A percentile compares a stretch with the other conserved stretches of the same genome.
Conservation (phyloP, 768 basidiomycete species). For the Auriculariales sp. region DNA sequence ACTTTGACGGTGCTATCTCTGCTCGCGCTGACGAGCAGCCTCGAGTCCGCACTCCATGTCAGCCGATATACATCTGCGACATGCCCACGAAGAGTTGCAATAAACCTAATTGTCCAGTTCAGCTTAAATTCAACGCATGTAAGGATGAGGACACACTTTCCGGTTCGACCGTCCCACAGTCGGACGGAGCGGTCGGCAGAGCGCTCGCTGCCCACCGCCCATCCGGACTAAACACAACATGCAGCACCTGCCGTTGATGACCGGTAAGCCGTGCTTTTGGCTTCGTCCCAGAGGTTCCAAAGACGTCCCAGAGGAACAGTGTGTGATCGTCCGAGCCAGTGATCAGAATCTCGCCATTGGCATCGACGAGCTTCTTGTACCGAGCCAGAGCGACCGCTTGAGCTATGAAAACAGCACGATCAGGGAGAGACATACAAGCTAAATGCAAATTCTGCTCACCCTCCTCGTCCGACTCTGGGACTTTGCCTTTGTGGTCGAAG, state of each 20-base stretch:
- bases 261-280: constrained; percentile 74
- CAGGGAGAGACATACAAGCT: not conserved
- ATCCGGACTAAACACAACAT: constrained; percentile 91
- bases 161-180: constrained; percentile 66
- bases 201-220: constrained; percentile 85
- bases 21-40: constrained; percentile 85
- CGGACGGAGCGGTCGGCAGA: constrained; percentile 82
- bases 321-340: constrained; percentile 98
- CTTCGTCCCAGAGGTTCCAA: constrained; percentile 41
- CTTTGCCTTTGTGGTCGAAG: constrained; percentile 77
- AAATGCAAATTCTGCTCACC: constrained; percentile 27
- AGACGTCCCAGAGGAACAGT: constrained; percentile 86
- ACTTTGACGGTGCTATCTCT: constrained; percentile 96
- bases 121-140: not conserved
- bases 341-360: constrained; percentile 67
- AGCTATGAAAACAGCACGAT: constrained; percentile 28
- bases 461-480: constrained; percentile 67
- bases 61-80: constrained; percentile 89
- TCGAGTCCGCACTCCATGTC: constrained; percentile 88
- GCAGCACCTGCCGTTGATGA: constrained; percentile 87
- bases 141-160: constrained; percentile 20
- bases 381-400: constrained; percentile 61
- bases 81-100: constrained; percentile 83
- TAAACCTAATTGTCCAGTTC: constrained; percentile 49
- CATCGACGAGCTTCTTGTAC: constrained; percentile 55